phyloP scores from a whole-genome alignment of 345 rosid genomes.

The Raphanus sativus region DNA sequence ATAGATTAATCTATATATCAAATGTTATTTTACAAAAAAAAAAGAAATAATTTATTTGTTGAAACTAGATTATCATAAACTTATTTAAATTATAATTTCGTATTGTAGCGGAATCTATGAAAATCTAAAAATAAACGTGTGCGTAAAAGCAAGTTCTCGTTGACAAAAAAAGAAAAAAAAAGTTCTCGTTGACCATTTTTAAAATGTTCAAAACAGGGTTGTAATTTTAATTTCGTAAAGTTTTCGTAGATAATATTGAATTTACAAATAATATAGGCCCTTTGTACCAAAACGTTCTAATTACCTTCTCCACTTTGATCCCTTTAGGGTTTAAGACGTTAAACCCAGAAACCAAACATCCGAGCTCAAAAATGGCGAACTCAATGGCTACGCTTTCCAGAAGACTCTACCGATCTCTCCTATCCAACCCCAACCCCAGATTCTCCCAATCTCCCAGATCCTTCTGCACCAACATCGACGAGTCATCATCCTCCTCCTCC shows the following conservation, averaged over 20 bases:
- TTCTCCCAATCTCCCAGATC: no score
- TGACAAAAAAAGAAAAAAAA: not conserved
- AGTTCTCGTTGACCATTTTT: not conserved
- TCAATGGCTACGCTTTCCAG: no score
- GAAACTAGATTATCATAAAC: not conserved
- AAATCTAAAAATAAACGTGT: no score
- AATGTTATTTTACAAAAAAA: no score
- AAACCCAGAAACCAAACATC: slow-evolving; percentile 28
- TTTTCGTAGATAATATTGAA: not conserved
- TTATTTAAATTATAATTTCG: no score
- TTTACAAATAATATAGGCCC: slow-evolving; percentile 6
- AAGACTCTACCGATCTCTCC: no score
- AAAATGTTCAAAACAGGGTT: not conserved
- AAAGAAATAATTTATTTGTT: no score
- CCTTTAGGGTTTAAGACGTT: slow-evolving; percentile 38
- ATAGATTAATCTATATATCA: not conserved
- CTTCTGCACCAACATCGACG: no score
- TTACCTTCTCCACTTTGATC: not conserved
- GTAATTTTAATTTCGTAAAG: not conserved
- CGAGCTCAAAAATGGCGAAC: no score
- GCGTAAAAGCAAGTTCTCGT: no score
- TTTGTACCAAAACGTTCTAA: slow-evolving; percentile 7
- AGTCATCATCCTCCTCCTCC: no score
- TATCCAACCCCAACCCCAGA: no score
- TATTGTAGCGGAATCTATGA: not conserved